Base-by-base conservation (phyloP, 306 rosid genomes). In the Neltuma alba region DNA sequence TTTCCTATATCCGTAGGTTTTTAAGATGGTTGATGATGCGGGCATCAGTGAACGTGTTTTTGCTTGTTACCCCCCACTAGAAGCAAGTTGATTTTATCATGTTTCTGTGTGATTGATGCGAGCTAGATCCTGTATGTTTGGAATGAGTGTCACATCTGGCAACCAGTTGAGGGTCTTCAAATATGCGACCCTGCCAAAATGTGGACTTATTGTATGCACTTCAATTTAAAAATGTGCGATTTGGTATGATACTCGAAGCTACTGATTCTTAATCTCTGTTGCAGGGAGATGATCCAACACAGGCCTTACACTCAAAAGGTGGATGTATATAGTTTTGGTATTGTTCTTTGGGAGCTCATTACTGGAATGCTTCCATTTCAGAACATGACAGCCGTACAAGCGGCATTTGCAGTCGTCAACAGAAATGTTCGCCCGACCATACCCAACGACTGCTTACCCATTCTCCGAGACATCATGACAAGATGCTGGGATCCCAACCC, bases 331-430 rank as follows among this genome's bases (percentile, higher is more conserved):
- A 95, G 99, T 88, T 95, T 95, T 67, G 98, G 99, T 52, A 95
- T 95, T 37, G 99, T 95, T 71, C 98, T 95, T 23, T 95, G 99
- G 99, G 99, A 95, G 65, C 98, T 95, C 47, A 92, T 95, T 10
- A 92, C 99, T 1, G 99, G 99, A 52, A 87, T 92, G 97, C 98
- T 95, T 72, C 99, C 98, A 0, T 95, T 95, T 85, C 97, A 90
- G 88, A 95, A 95, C 87, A 95, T 95, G 99, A 95, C 99, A 28
- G 98, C 99, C 1, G 99, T 95, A 65, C 99, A 95, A 87, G 99
- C 99, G 27, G 99, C 99, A 16, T 95, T 95, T 89, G 99, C 99
- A 27, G 99, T 95, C 27, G 99, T 95, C 58, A 91, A 95, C 88
- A 89, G 79, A 80, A 87, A 91, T 71, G 95, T 95, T 65, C 97